phyloP scores from a whole-genome alignment of 176 grass and related monocot genomes.

The Elaeis guineensis region DNA sequence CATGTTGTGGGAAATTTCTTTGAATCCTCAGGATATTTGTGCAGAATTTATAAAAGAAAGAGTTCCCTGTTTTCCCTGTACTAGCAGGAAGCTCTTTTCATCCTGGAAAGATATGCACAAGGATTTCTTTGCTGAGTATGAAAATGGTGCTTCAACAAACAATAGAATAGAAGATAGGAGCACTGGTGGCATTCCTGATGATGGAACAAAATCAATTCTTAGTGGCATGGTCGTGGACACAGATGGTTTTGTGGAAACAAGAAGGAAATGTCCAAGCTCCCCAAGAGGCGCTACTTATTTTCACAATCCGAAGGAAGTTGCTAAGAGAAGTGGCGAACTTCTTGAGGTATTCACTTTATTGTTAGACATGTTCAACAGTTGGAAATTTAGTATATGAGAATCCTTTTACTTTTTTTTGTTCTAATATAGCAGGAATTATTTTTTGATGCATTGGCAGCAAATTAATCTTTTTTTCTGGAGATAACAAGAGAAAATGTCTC shows the following conservation, averaged over 20 bases:
- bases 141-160: conserved; percentile 24
- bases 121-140: conserved; percentile 25
- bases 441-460: neutral
- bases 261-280: conserved; percentile 32
- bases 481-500: neutral
- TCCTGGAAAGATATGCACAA: conserved; percentile 60
- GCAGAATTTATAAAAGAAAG: conserved; percentile 53
- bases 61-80: conserved; percentile 44
- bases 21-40: conserved; percentile 58
- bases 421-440: neutral
- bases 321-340: conserved; percentile 84
- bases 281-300: conserved; percentile 34
- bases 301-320: conserved; percentile 61
- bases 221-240: conserved; percentile 11
- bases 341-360: conserved; percentile 58
- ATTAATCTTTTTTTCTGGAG: neutral
- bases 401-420: conserved; percentile 12
- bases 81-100: conserved; percentile 25
- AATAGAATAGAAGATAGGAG: conserved; percentile 26
- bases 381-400: neutral
- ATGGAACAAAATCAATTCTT: conserved; percentile 12
- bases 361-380: conserved; percentile 14
- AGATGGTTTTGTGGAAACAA: conserved; percentile 44
- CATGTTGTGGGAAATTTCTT: conserved; percentile 56
- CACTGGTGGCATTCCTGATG: conserved; percentile 12